Evolutionary conservation across 2,329 filamentous ascomycete genomes (phyloP), one percentile per base, ranked within the genome.

Genomic region (Beauveria rudraprayagi): DNA sequence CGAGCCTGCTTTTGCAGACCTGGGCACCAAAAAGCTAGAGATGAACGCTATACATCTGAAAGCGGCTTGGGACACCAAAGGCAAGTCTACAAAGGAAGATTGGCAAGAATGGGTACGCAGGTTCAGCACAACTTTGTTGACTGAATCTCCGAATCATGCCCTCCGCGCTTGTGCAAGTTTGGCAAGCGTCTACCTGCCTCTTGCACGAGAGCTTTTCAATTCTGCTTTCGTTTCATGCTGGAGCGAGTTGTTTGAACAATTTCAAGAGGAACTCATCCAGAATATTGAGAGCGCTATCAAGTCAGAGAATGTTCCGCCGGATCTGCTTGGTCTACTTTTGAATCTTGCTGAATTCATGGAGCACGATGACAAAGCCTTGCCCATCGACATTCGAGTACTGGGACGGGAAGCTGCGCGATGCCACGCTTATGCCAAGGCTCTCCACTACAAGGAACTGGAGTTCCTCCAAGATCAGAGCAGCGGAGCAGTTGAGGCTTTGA

Each of bases 281-380:
- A 96, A 95, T 26, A 96, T 99, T 57, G 94, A 99, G 73, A 91
- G 90, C 64, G 94, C 95, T 1, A 89, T 99, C 67, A 94, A 92
- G 60, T 97, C 93, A 3, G 89, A 93, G 57, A 93, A 97, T 67
- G 95, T 99, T 14, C 93, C 94, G 0, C 94, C 95, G 0, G 95
- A 99, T 73, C 88, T 99, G 66, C 80, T 99, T 9, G 93, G 96
- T 63, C 88, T 97, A 55, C 80, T 99, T 30, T 84, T 99, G 54
- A 99, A 99, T 70, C 82, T 99, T 56, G 94, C 94, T 24, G 94
- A 99, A 72, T 99, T 99, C 73, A 99, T 99, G 94, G 94, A 99
- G 72, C 94, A 99, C 70, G 95, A 99, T 68, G 94, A 99, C 73
- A 99, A 99, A 74, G 93, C 95, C 16, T 78, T 99, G 57, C 94